Evolutionary conservation across 306 rosid genomes (phyloP), one percentile per base, ranked within the genome.

Genomic region (Pterocarpus macrocarpus): DNA sequence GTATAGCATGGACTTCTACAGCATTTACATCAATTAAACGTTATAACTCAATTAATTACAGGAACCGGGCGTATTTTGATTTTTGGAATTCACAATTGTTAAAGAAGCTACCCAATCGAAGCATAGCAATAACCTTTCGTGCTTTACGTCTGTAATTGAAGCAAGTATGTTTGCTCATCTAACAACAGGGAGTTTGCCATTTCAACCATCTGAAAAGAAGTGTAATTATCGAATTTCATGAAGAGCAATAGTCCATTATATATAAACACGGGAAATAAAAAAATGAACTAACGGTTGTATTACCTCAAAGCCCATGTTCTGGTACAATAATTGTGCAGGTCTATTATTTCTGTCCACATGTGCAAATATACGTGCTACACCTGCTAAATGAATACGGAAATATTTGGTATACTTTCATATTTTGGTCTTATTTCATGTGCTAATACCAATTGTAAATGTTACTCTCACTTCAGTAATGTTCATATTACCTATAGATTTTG

Each of bases 301-400:
- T 89, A 92, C 98, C 97, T 92, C 91, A 70, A 94, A 94, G 53
- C 98, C 98, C 81, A 88, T 64, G 77, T 82, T 92, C 38, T 69
- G 75, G 83, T 88, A 94, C 78, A 94, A 81, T 34, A 17, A 76
- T 69, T 56, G 90, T 1, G 94, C 97, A 52, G 75, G 44, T 44
- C 0, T 12, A 78, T 92, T 90, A 32, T 87, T 77, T 85, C 89
- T 87, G 64, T 87, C 84, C 71, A 89, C 95, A 70, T 94, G 95
- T 52, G 86, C 90, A 67, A 90, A 92, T 61, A 92, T 80, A 70
- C 71, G 89, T 72, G 59, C 79, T 53, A 88, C 87, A 61, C 90
- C 97, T 88, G 83, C 64, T 12, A 68, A 39, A 62, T 12, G n/a
- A 73, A 59, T 65, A 68, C 5, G 2, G 17, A n/a, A 52, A 71